phyloP scores from a whole-genome alignment of 2,329 filamentous ascomycete species.

The Alternaria hordeiaustralica region DNA sequence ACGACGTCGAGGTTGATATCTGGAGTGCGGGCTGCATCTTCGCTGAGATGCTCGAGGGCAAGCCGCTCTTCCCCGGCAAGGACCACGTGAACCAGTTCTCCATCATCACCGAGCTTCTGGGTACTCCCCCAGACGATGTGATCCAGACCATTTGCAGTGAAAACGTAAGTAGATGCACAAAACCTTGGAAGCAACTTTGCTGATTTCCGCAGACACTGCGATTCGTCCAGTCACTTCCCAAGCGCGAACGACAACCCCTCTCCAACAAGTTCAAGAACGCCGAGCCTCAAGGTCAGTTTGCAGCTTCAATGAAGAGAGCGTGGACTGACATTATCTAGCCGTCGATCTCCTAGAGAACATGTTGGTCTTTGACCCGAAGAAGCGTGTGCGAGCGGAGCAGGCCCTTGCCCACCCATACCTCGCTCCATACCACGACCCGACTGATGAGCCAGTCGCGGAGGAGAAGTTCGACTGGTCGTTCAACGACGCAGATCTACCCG shows the following conservation, averaged over 20 bases:
- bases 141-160: conserved; percentile 98
- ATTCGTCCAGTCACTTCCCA: conserved; percentile 96
- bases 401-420: conserved; percentile 93
- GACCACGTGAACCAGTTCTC: conserved; percentile 99
- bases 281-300: conserved; percentile 75
- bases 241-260: conserved; percentile 88
- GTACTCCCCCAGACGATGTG: conserved; percentile 96
- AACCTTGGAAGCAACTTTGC: background rate
- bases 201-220: conserved; percentile 73
- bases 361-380: conserved; percentile 98
- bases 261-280: conserved; percentile 93
- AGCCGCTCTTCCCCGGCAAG: conserved; percentile 97
- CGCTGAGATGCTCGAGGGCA: conserved; percentile 98
- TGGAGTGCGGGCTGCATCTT: conserved; percentile 99
- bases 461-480: conserved; percentile 99
- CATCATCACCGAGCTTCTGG: conserved; percentile 97
- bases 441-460: conserved; percentile 91
- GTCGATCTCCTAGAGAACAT: conserved; percentile 94
- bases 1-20: conserved; percentile 98
- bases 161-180: conserved; percentile 67
- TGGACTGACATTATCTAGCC: conserved; percentile 59
- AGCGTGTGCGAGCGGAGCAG: conserved; percentile 85
- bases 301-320: background rate
- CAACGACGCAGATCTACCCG: conserved; percentile 95
- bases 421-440: conserved; percentile 94